Percentiles rank a stretch among this genome's conserved stretches.
phyloP scores from a whole-genome alignment of 2,329 filamentous ascomycete species.

The Apiospora rasikravindrae region DNA sequence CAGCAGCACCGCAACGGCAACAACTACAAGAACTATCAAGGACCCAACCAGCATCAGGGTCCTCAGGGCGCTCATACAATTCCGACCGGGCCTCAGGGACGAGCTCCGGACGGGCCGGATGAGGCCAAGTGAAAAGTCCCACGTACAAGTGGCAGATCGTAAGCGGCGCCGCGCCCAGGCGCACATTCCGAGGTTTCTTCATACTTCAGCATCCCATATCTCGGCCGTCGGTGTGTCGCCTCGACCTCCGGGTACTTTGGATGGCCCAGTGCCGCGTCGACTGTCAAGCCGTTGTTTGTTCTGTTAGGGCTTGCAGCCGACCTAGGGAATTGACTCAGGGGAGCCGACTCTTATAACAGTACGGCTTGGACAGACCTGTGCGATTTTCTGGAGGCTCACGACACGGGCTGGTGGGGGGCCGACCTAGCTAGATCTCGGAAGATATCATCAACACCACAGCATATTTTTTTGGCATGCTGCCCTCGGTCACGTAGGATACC shows the following conservation, averaged over 20 bases:
- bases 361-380: slow-evolving; percentile 6
- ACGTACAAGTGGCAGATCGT: slow-evolving; percentile 12
- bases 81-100: slow-evolving; percentile 41
- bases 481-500: slow-evolving; percentile 15
- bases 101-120: slow-evolving; percentile 47
- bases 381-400: background rate
- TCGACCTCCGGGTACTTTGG: background rate
- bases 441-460: slow-evolving; percentile 7
- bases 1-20: slow-evolving; percentile 64
- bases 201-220: slow-evolving; percentile 22
- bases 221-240: background rate
- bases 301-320: slow-evolving; percentile 2
- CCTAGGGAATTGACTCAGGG: background rate
- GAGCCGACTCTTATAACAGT: background rate
- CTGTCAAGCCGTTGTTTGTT: background rate
- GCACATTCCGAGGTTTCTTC: slow-evolving; percentile 34
- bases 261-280: slow-evolving; percentile 8
- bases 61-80: slow-evolving; percentile 43
- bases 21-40: slow-evolving; percentile 54
- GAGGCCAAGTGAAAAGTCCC: slow-evolving; percentile 48
- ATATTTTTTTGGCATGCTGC: slow-evolving; percentile 9
- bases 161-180: slow-evolving; percentile 37
- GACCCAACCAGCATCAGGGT: slow-evolving; percentile 48
- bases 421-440: slow-evolving; percentile 7
- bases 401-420: slow-evolving; percentile 1